Evolutionary conservation across 345 rosid genomes (phyloP).

Genomic region (Tarenaya hassleriana): DNA sequence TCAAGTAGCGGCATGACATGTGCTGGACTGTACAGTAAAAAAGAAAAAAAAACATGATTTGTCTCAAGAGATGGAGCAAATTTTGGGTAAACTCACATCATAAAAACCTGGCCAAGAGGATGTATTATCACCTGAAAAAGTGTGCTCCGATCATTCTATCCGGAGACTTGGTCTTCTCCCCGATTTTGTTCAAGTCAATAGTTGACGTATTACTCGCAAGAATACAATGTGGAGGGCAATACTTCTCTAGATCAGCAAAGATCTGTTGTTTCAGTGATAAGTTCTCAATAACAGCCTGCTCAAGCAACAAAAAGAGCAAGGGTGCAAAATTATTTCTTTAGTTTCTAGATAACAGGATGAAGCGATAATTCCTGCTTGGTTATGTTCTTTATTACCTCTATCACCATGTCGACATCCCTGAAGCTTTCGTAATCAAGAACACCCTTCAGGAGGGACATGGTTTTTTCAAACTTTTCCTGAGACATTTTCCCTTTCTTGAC

Average conservation of each 20-base stretch:
- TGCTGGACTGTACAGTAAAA: conserved; percentile 68
- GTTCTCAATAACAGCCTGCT: conserved; percentile 91
- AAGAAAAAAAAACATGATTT: conserved; percentile 21
- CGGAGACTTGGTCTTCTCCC: conserved; percentile 68
- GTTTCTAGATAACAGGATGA: conserved; percentile 8
- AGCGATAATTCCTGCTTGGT: background rate
- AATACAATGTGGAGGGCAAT: conserved; percentile 83
- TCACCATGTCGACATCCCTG: conserved; percentile 88
- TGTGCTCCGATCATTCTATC: conserved; percentile 92
- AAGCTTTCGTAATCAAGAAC: conserved; percentile 77
- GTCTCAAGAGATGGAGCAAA: conserved; percentile 15
- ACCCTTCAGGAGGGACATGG: conserved; percentile 71
- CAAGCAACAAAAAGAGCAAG: conserved; percentile 33
- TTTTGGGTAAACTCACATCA: conserved; percentile 7
- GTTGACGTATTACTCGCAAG: conserved; percentile 96
- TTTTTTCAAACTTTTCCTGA: conserved; percentile 69
- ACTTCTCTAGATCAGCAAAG: conserved; percentile 83
- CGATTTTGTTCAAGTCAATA: conserved; percentile 81
- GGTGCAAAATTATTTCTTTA: conserved; percentile 10
- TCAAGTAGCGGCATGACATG: conserved; percentile 96
- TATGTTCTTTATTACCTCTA: conserved; percentile 52
- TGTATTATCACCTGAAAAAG: conserved; percentile 72
- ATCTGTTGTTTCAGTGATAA: conserved; percentile 91
- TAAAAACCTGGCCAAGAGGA: conserved; percentile 6
- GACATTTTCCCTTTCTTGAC: conserved; percentile 83